Conservation (phyloP, 2,329 filamentous ascomycete genomes). For the Exophiala bonariae region DNA sequence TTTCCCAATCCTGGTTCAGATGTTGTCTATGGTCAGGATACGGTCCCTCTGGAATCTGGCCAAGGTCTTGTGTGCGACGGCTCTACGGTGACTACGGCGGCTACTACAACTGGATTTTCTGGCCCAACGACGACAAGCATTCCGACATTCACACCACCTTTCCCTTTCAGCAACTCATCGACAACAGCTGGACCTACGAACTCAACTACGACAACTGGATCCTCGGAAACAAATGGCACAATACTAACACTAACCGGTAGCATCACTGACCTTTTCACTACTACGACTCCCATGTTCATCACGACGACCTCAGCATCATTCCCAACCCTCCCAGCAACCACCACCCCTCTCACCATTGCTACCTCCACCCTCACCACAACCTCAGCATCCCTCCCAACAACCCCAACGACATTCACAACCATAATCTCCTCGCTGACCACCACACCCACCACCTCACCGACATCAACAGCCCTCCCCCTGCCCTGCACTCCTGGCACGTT, state of each 20-base stretch:
- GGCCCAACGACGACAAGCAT: neutral
- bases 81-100: neutral
- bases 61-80: conserved; percentile 12
- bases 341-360: neutral
- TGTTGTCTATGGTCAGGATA: conserved; percentile 41
- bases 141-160: conserved; percentile 3
- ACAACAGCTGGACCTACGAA: neutral
- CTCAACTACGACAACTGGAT: neutral
- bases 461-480: conserved; percentile 9
- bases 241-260: conserved; percentile 9
- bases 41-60: conserved; percentile 17
- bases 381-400: neutral
- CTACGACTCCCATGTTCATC: neutral
- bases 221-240: neutral
- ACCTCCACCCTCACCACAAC: conserved; percentile 3
- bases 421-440: conserved; percentile 5
- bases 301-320: neutral
- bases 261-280: conserved; percentile 2
- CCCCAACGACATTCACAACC: conserved; percentile 4
- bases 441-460: conserved; percentile 2
- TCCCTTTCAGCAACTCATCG: conserved; percentile 2
- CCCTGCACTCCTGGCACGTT: conserved; percentile 33
- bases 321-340: neutral
- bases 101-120: neutral
- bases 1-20: conserved; percentile 67